These are phyloP conservation scores for Leucoagaricus sp. DNA, from an alignment of 1,284 basidiomycete species.

Conservation along the genomic window DNA sequence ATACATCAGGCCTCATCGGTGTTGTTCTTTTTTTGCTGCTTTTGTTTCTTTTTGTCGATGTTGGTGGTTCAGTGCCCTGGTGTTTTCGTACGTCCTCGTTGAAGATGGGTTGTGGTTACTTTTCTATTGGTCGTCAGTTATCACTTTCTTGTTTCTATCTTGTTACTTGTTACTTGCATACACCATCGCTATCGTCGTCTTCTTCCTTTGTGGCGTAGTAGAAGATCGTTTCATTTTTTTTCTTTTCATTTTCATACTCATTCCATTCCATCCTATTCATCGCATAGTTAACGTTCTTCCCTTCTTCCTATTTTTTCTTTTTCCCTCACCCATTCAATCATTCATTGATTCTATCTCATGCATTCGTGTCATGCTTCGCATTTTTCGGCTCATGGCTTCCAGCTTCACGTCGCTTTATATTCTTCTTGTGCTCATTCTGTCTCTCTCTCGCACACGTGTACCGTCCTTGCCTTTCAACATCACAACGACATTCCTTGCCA, in stretches of 20 bases:
- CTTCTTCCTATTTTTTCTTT: background rate
- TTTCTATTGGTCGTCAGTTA: constrained; percentile 12
- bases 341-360: background rate
- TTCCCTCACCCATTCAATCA: background rate
- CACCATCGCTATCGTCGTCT: background rate
- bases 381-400: too few species aligned
- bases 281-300: background rate
- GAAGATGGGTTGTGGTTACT: background rate
- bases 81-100: background rate
- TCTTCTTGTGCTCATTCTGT: background rate
- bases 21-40: too few species aligned
- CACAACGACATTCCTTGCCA: constrained; percentile 16
- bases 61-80: too few species aligned
- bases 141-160: background rate
- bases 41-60: background rate
- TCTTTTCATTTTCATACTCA: background rate
- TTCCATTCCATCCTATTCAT: background rate
- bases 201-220: background rate
- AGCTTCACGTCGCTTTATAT: background rate
- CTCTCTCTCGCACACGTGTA: background rate
- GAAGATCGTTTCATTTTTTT: background rate
- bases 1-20: too few species aligned
- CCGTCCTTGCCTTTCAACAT: background rate
- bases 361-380: too few species aligned
- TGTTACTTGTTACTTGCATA: background rate